phyloP scores from a whole-genome alignment of 2,329 filamentous ascomycete genomes.

The Penicillium sp. region DNA sequence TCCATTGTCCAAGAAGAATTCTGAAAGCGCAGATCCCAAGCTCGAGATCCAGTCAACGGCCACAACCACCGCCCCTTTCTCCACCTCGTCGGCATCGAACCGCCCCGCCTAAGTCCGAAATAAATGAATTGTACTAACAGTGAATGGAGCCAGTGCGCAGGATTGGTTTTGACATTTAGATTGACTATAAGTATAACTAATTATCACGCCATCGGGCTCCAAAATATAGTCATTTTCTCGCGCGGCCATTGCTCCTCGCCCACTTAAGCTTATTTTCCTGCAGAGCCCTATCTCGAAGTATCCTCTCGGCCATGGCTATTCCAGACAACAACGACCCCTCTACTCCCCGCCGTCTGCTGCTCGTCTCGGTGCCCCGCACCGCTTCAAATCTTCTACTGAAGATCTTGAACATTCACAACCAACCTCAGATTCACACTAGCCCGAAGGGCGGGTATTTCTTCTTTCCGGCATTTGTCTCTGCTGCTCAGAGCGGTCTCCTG shows the following conservation, averaged over 20 bases:
- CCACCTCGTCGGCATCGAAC: background rate
- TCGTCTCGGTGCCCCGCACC: conserved; percentile 23
- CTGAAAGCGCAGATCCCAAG: background rate
- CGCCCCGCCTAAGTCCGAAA: conserved; percentile 1
- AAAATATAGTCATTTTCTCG: conserved; percentile 8
- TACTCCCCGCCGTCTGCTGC: conserved; percentile 11
- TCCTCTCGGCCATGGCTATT: background rate
- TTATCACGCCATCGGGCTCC: conserved; percentile 14
- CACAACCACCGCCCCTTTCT: background rate
- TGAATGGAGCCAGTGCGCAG: background rate
- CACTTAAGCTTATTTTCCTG: conserved; percentile 20
- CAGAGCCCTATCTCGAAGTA: background rate
- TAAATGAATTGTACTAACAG: background rate
- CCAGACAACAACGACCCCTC: background rate
- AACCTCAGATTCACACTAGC: conserved; percentile 20
- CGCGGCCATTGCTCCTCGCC: conserved; percentile 10
- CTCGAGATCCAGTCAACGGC: background rate
- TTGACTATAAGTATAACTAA: background rate
- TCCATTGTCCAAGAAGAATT: background rate
- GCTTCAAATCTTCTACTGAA: conserved; percentile 26
- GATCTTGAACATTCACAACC: conserved; percentile 21
- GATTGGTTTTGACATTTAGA: background rate
- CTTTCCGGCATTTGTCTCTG: conserved; percentile 10
- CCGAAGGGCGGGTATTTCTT: conserved; percentile 25
- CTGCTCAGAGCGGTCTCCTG: conserved; percentile 15